These are phyloP conservation scores for Hyaloscypha variabilis DNA, from an alignment of 495 filamentous ascomycete genomes.

Conservation along the genomic window DNA sequence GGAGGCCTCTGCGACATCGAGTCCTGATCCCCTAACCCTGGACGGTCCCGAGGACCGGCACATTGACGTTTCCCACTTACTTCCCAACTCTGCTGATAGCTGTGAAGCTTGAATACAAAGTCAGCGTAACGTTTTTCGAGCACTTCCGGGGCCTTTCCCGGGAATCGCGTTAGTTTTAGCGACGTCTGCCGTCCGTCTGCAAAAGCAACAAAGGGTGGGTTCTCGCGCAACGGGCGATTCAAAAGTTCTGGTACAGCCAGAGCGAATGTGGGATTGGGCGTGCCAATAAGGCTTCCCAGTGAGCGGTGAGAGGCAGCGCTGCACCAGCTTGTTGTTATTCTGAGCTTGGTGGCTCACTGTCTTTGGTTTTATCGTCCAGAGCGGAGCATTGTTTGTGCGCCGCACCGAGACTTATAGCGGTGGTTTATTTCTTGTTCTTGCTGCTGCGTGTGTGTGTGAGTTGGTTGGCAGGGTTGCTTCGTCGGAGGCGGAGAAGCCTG, in stretches of 20 bases:
- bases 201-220: slow-evolving; percentile 23
- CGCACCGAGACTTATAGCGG: slow-evolving; percentile 15
- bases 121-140: slow-evolving; percentile 31
- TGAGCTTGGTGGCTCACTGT: slow-evolving; percentile 19
- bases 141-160: slow-evolving; percentile 26
- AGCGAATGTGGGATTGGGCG: slow-evolving; percentile 25
- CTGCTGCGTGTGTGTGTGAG: slow-evolving; percentile 21
- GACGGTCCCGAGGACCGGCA: slow-evolving; percentile 49
- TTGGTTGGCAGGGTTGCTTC: slow-evolving; percentile 16
- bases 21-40: slow-evolving; percentile 58
- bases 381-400: slow-evolving; percentile 27
- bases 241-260: slow-evolving; percentile 34
- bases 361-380: slow-evolving; percentile 19
- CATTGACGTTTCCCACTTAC: slow-evolving; percentile 51
- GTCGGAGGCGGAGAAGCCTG: background rate
- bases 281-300: slow-evolving; percentile 27
- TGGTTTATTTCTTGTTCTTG: slow-evolving; percentile 21
- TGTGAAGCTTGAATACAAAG: slow-evolving; percentile 35
- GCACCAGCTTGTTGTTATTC: slow-evolving; percentile 20
- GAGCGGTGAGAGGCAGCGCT: slow-evolving; percentile 22
- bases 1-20: slow-evolving; percentile 62
- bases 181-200: slow-evolving; percentile 15
- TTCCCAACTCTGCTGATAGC: slow-evolving; percentile 36
- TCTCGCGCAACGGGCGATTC: slow-evolving; percentile 29
- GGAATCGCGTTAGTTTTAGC: slow-evolving; percentile 24